phyloP scores from a whole-genome alignment of 129 eudicot genomes.

The Logfia minima region DNA sequence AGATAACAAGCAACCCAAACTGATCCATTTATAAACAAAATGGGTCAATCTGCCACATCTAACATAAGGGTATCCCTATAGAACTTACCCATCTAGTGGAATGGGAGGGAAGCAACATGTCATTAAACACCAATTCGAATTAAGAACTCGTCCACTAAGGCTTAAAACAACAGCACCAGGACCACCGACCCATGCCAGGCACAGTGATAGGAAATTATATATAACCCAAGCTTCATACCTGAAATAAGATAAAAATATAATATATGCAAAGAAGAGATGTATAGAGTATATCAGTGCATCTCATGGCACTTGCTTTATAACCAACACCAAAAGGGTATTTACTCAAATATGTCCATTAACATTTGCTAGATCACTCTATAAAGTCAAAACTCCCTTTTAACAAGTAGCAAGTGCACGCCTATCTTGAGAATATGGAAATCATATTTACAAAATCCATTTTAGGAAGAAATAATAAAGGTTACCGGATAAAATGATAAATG shows the following conservation, averaged over 20 bases:
- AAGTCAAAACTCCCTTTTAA: slow-evolving; percentile 3
- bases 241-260: slow-evolving; percentile 29
- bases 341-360: neutral
- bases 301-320: slow-evolving; percentile 9
- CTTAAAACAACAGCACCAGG: slow-evolving; percentile 88
- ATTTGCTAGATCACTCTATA: slow-evolving; percentile 5
- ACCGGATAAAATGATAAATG: neutral
- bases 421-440: slow-evolving; percentile 3
- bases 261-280: neutral
- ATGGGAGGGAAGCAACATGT: slow-evolving; percentile 88
- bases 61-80: neutral
- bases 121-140: slow-evolving; percentile 82
- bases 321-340: neutral
- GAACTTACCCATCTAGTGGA: slow-evolving; percentile 80
- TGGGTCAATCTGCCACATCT: neutral
- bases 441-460: neutral
- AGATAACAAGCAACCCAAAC: neutral
- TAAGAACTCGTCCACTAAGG: slow-evolving; percentile 65
- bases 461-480: neutral
- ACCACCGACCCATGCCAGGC: slow-evolving; percentile 98
- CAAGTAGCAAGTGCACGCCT: neutral
- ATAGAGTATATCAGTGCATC: neutral
- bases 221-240: slow-evolving; percentile 99
- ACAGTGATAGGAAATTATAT: slow-evolving; percentile 77
- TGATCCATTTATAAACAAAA: neutral